phyloP scores from a whole-genome alignment of 2,329 filamentous ascomycete species.

The Diaporthe sp. region DNA sequence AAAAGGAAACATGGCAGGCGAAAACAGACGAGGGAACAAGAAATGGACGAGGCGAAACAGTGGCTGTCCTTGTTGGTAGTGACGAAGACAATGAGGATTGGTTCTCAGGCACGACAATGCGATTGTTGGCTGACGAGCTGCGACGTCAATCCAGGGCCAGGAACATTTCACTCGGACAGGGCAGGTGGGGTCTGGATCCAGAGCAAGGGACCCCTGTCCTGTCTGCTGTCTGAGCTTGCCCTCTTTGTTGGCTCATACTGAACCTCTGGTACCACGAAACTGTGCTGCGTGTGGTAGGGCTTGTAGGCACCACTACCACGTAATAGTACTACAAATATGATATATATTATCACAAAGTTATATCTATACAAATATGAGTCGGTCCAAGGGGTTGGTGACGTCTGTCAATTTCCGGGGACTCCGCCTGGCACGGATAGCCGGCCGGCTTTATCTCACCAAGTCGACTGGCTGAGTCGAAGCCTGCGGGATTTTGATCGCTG shows the following conservation, averaged over 20 bases:
- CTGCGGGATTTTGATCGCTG: no score
- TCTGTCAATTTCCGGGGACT: no score
- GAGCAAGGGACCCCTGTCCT: constrained; percentile 4
- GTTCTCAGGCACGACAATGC: background rate
- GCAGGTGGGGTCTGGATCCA: background rate
- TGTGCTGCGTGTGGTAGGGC: no score
- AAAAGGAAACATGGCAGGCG: background rate
- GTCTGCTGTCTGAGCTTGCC: background rate
- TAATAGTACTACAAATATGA: no score
- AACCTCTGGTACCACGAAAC: background rate
- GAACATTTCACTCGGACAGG: background rate
- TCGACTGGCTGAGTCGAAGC: no score
- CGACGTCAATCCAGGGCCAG: constrained; percentile 4
- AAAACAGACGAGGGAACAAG: background rate
- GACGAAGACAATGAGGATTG: background rate
- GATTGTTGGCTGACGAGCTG: background rate
- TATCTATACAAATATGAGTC: no score
- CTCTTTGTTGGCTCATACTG: background rate
- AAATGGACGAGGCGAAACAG: background rate
- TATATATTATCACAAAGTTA: no score
- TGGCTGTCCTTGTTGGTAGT: background rate
- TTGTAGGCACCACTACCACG: no score
- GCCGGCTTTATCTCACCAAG: no score
- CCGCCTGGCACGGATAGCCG: no score
- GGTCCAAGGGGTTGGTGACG: no score